Conservation (phyloP, 148 eudicot genomes). For the Hydrangea macrophylla region DNA sequence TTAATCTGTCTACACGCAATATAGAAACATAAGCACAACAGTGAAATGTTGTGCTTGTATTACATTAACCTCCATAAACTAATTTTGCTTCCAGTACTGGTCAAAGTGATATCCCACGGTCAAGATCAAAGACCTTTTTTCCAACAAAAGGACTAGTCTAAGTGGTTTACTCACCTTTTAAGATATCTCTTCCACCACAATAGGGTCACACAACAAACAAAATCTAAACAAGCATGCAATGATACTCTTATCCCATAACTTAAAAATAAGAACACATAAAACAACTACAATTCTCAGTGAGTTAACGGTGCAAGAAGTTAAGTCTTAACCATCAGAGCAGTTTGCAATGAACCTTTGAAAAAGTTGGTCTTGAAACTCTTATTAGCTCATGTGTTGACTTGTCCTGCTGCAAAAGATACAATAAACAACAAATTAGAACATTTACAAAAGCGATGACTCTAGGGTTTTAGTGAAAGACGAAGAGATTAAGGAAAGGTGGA, state of each 20-base stretch:
- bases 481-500: background rate
- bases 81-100: background rate
- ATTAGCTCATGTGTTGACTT: slow-evolving; percentile 46
- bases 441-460: background rate
- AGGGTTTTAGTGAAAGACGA: too few relatives aligned
- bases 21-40: background rate
- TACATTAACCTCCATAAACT: background rate
- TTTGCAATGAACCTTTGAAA: slow-evolving; percentile 63
- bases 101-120: background rate
- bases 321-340: slow-evolving; percentile 48
- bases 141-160: background rate
- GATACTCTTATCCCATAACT: background rate
- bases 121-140: background rate
- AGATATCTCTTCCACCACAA: background rate
- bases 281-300: background rate
- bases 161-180: background rate
- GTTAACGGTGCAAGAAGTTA: slow-evolving; percentile 31
- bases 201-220: background rate
- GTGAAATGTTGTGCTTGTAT: background rate
- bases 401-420: slow-evolving; percentile 38
- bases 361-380: slow-evolving; percentile 39
- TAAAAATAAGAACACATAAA: background rate
- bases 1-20: background rate
- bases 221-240: background rate
- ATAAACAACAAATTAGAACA: slow-evolving; percentile 7